These are phyloP conservation scores for Wickerhamomyces rabaulensis DNA, from an alignment of 805 yeast genomes.

Conservation along the genomic window DNA sequence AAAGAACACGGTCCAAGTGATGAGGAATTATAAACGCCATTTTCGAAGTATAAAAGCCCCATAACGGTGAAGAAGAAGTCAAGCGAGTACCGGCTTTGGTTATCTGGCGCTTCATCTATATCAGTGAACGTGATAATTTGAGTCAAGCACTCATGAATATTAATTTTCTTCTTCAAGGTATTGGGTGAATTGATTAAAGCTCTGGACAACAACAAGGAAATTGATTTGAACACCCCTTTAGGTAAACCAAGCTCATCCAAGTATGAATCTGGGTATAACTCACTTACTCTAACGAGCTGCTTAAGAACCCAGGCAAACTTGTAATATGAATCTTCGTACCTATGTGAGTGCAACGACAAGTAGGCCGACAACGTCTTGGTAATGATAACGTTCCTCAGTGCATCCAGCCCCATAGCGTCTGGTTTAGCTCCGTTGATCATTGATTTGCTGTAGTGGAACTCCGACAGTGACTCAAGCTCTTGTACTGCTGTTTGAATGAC, in stretches of 20 bases:
- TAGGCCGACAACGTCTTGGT: background rate
- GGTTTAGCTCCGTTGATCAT: background rate
- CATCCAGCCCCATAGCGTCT: background rate
- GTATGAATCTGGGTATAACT: background rate
- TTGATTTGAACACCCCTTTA: background rate
- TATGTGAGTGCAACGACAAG: background rate
- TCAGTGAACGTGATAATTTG: background rate
- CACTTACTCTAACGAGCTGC: background rate
- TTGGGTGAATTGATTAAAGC: background rate
- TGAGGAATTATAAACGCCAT: background rate
- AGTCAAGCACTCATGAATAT: background rate
- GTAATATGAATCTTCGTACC: background rate
- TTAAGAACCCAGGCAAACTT: background rate
- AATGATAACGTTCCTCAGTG: background rate
- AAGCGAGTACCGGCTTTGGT: background rate
- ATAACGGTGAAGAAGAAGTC: constrained; percentile 9
- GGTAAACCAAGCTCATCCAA: background rate
- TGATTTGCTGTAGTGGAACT: background rate
- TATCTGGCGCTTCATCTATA: background rate
- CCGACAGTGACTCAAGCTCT: background rate
- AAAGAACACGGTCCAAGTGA: background rate
- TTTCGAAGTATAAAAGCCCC: constrained; percentile 11
- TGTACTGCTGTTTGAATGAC: background rate
- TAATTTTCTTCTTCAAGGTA: background rate
- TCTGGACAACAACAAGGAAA: background rate